phyloP scores from a whole-genome alignment of 2,329 filamentous ascomycete species.

The Verticillium dahliae region DNA sequence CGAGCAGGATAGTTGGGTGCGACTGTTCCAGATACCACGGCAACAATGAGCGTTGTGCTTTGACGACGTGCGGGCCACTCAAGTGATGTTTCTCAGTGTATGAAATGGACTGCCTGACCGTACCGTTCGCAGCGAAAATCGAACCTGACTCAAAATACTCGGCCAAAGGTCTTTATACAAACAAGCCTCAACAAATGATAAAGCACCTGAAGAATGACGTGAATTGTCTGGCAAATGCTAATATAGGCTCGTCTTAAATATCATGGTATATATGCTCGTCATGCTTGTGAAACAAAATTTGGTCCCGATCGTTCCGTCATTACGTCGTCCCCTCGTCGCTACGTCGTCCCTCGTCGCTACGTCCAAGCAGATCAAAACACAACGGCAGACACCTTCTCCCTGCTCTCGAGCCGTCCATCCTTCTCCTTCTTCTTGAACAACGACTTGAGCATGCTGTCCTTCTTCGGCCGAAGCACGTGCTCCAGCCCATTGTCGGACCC shows the following conservation, averaged over 20 bases:
- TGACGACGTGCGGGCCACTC: too few species aligned
- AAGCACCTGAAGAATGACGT: too few species aligned
- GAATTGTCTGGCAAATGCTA: too few species aligned
- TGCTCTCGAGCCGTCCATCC: constrained; percentile 28
- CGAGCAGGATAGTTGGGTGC: neutral
- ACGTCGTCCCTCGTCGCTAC: neutral
- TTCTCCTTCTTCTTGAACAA: constrained; percentile 53
- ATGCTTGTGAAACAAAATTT: neutral
- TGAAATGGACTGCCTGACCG: too few species aligned
- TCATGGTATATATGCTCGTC: neutral
- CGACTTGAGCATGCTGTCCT: constrained; percentile 51
- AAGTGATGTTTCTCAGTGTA: too few species aligned
- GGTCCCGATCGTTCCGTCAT: neutral
- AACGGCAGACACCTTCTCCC: constrained; percentile 12
- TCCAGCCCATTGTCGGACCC: constrained; percentile 21
- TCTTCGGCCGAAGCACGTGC: constrained; percentile 38
- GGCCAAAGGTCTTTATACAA: too few species aligned
- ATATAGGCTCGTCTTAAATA: neutral
- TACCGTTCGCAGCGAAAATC: too few species aligned
- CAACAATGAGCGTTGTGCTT: neutral
- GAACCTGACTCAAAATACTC: too few species aligned
- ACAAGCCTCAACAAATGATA: too few species aligned
- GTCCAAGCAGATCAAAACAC: constrained; percentile 7
- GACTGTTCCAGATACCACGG: neutral
- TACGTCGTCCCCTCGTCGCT: neutral